Evolutionary conservation across 2,329 filamentous ascomycete genomes (phyloP).

Genomic region (Cordyceps javanica): DNA sequence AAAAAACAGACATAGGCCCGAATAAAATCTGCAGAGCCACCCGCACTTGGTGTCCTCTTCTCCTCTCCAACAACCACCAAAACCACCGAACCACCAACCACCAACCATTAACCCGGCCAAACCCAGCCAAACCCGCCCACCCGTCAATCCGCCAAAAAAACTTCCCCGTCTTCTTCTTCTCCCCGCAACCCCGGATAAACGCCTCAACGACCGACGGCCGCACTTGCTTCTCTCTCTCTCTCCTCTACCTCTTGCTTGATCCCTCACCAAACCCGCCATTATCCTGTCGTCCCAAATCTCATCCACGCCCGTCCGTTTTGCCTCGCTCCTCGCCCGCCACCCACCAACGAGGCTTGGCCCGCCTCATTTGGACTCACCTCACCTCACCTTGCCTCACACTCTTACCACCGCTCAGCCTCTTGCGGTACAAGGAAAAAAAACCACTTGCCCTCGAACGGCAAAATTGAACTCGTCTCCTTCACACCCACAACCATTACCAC

Average conservation of each 20-base stretch:
- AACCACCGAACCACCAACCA: background rate
- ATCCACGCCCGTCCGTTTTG: background rate
- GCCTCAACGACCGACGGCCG: background rate
- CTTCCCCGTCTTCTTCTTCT: background rate
- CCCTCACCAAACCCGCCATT: too few species aligned
- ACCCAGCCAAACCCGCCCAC: too few species aligned
- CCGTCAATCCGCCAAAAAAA: too few species aligned
- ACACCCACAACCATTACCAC: background rate
- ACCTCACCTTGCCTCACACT: too few species aligned
- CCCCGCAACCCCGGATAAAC: constrained; percentile 5
- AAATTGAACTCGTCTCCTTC: too few species aligned
- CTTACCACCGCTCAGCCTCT: too few species aligned
- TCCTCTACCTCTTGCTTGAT: too few species aligned
- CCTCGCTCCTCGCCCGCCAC: background rate
- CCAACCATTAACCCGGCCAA: background rate
- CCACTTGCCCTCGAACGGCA: too few species aligned
- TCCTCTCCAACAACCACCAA: too few species aligned
- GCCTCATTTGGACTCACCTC: background rate
- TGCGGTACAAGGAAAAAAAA: too few species aligned
- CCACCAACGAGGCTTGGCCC: constrained; percentile 1
- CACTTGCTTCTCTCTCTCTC: background rate
- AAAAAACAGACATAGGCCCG: constrained; percentile 11
- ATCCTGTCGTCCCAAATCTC: background rate
- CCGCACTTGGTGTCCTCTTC: background rate
- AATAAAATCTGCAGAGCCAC: constrained; percentile 12